These are phyloP conservation scores for Ehretia macrophylla DNA, from an alignment of 257 asterid genomes.

Conservation along the genomic window DNA sequence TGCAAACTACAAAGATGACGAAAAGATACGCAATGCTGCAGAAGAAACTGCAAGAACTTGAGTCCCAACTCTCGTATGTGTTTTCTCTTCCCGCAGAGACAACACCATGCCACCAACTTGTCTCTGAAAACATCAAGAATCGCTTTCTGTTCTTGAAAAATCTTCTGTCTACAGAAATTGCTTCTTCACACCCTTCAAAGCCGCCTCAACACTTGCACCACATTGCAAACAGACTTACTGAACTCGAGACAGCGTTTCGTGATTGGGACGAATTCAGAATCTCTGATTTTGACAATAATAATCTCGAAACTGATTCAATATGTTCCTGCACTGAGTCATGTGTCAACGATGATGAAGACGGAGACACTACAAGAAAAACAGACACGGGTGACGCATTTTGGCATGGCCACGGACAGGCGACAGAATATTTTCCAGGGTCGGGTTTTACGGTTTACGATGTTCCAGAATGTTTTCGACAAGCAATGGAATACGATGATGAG, in stretches of 20 bases:
- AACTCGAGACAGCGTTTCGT: slow-evolving; percentile 13
- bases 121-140: slow-evolving; percentile 12
- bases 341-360: slow-evolving; percentile 7
- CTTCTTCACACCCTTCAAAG: slow-evolving; percentile 12
- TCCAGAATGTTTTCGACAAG: neutral
- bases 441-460: neutral
- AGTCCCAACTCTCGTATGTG: slow-evolving; percentile 33
- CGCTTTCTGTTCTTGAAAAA: slow-evolving; percentile 19
- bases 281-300: neutral
- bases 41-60: slow-evolving; percentile 58
- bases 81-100: slow-evolving; percentile 24
- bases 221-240: slow-evolving; percentile 15
- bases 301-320: slow-evolving; percentile 10
- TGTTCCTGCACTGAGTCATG: slow-evolving; percentile 20
- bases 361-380: too few relatives aligned
- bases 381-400: too few relatives aligned
- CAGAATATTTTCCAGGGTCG: neutral
- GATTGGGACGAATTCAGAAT: slow-evolving; percentile 4
- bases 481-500: neutral
- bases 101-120: neutral
- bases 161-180: slow-evolving; percentile 19
- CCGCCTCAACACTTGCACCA: slow-evolving; percentile 12
- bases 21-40: slow-evolving; percentile 26
- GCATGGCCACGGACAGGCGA: too few relatives aligned
- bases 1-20: slow-evolving; percentile 13